Evolutionary conservation across 1,284 basidiomycete genomes (phyloP).

Genomic region (Trichosporon faecale): DNA sequence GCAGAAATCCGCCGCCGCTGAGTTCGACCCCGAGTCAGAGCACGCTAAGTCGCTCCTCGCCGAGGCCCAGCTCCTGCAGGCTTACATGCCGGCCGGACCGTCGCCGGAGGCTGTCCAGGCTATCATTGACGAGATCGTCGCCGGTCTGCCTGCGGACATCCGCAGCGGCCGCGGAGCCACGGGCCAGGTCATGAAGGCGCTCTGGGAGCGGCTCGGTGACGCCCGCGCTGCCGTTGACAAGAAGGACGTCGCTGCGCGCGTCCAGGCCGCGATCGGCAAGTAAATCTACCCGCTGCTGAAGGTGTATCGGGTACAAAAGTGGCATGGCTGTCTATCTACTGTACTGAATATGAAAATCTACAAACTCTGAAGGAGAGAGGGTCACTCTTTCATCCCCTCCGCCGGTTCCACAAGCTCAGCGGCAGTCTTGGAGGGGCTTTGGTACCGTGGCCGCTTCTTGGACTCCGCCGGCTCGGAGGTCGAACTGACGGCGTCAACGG

Average conservation of each 20-base stretch:
- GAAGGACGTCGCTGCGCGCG: slow-evolving; percentile 46
- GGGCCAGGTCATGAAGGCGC: slow-evolving; percentile 39
- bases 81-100: slow-evolving; percentile 41
- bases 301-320: background rate
- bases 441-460: background rate
- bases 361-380: background rate
- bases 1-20: background rate
- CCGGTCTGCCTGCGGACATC: slow-evolving; percentile 27
- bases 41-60: slow-evolving; percentile 4
- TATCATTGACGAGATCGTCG: slow-evolving; percentile 37
- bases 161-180: slow-evolving; percentile 34
- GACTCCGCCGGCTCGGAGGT: background rate
- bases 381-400: background rate
- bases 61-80: slow-evolving; percentile 39
- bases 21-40: slow-evolving; percentile 5
- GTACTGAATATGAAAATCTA: background rate
- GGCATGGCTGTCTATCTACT: slow-evolving; percentile 1
- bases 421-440: background rate
- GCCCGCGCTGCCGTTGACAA: slow-evolving; percentile 40
- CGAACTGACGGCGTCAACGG: background rate
- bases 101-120: slow-evolving; percentile 34
- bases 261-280: slow-evolving; percentile 39
- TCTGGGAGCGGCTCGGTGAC: slow-evolving; percentile 48
- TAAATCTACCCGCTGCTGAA: background rate
- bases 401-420: background rate